Conservation (phyloP, 1,284 basidiomycete genomes). For the Tilletia indica region DNA sequence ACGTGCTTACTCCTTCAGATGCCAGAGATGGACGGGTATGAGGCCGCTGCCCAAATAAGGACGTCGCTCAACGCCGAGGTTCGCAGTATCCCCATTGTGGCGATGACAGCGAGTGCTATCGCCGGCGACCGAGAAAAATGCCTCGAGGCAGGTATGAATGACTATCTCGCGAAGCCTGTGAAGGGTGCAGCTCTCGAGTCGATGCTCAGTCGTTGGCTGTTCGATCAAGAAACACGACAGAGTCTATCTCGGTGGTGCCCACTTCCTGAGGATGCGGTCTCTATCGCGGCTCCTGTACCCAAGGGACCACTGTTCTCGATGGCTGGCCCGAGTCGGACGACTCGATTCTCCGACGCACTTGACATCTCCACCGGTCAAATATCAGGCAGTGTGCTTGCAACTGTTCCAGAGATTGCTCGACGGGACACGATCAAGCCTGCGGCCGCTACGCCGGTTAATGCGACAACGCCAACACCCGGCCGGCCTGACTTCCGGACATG, state of each 20-base stretch:
- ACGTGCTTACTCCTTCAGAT: constrained; percentile 28
- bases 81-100: constrained; percentile 46
- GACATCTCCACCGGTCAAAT: neutral
- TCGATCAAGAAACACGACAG: constrained; percentile 41
- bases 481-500: neutral
- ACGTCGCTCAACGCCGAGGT: constrained; percentile 39
- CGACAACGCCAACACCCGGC: neutral
- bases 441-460: neutral
- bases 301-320: neutral
- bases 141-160: constrained; percentile 46
- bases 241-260: constrained; percentile 38
- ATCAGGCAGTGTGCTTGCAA: neutral
- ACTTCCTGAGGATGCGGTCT: constrained; percentile 1
- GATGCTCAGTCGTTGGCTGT: constrained; percentile 46
- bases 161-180: constrained; percentile 52
- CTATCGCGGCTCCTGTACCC: neutral
- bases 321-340: neutral
- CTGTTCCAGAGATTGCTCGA: neutral
- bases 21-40: constrained; percentile 50
- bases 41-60: constrained; percentile 42
- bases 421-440: neutral
- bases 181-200: constrained; percentile 44
- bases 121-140: constrained; percentile 49
- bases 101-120: constrained; percentile 48
- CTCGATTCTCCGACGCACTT: neutral